phyloP scores from a whole-genome alignment of 2,329 filamentous ascomycete species.

The Coniosporium uncinatum region DNA sequence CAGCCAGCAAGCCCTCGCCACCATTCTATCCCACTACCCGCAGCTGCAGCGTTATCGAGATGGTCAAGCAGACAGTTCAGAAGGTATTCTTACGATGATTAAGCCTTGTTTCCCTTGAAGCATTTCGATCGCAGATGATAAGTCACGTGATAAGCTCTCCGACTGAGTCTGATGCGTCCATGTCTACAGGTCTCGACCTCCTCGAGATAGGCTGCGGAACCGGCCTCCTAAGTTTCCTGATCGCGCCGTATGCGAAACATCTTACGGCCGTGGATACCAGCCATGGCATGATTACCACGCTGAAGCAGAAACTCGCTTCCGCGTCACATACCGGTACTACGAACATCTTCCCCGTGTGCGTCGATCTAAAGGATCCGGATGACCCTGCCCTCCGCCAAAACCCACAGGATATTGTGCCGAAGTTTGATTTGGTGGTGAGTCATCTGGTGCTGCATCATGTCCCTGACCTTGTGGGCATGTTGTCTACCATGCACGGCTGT shows the following conservation, averaged over 20 bases:
- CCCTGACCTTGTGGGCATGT: slow-evolving; percentile 32
- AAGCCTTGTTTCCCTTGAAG: too few species aligned
- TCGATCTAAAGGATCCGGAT: slow-evolving; percentile 43
- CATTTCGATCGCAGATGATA: too few species aligned
- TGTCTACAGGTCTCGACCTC: slow-evolving; percentile 33
- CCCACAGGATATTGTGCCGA: slow-evolving; percentile 16
- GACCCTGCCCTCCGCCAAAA: slow-evolving; percentile 26
- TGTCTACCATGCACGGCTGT: slow-evolving; percentile 39
- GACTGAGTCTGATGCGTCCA: too few species aligned
- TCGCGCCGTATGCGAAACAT: slow-evolving; percentile 40
- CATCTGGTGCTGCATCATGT: slow-evolving; percentile 54
- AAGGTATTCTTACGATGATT: too few species aligned
- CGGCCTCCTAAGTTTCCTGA: slow-evolving; percentile 43
- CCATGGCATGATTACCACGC: slow-evolving; percentile 47
- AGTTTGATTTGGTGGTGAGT: slow-evolving; percentile 45
- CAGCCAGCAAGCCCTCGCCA: slow-evolving; percentile 35
- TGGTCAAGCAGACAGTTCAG: too few species aligned
- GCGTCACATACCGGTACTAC: slow-evolving; percentile 13
- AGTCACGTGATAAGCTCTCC: too few species aligned
- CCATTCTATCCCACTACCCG: slow-evolving; percentile 34
- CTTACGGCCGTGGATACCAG: slow-evolving; percentile 49
- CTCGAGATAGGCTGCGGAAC: slow-evolving; percentile 54
- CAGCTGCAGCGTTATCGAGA: too few species aligned
- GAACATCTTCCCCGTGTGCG: slow-evolving; percentile 41
- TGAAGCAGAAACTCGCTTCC: slow-evolving; percentile 34